A percentile compares a stretch with the other conserved stretches of the same genome.
Evolutionary conservation across 202 grass and related monocot species (phyloP).

Genomic region (Zizania palustris): DNA sequence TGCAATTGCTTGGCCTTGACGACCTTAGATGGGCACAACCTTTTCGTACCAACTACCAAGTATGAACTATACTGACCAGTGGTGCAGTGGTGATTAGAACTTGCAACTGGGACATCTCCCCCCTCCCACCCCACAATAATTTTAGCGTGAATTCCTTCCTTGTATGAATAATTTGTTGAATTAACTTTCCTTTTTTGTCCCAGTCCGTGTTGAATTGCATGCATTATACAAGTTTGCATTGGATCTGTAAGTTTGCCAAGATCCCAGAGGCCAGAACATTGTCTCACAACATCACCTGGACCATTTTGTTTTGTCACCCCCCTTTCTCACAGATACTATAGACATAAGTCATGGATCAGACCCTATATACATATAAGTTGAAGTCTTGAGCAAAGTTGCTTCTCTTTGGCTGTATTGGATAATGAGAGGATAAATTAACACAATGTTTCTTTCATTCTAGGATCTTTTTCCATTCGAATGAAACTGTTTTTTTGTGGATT

Average conservation of each 20-base stretch:
- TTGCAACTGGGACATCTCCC: constrained; percentile 37
- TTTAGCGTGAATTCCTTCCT: constrained; percentile 31
- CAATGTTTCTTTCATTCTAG: not conserved
- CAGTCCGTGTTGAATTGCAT: constrained; percentile 1
- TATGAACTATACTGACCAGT: constrained; percentile 54
- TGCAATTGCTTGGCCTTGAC: constrained; percentile 26
- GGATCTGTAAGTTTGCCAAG: not conserved
- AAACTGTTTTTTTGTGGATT: not conserved
- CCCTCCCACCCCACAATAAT: constrained; percentile 41
- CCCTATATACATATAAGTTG: not conserved
- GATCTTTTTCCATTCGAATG: not conserved
- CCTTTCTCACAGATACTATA: not conserved
- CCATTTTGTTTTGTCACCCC: not conserved
- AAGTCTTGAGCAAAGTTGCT: not conserved
- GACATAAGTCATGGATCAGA: not conserved
- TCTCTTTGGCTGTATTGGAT: not conserved
- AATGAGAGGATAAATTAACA: not conserved
- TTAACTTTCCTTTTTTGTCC: constrained; percentile 12
- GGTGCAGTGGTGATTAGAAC: constrained; percentile 40
- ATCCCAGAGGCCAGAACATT: not conserved
- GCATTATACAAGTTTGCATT: not conserved
- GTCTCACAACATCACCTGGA: not conserved
- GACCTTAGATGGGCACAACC: constrained; percentile 39
- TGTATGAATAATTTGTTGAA: constrained; percentile 5
- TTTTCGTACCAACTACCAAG: constrained; percentile 47